Conservation (phyloP, 192 early-diverging fungal genomes). For the Coemansia furcata region DNA sequence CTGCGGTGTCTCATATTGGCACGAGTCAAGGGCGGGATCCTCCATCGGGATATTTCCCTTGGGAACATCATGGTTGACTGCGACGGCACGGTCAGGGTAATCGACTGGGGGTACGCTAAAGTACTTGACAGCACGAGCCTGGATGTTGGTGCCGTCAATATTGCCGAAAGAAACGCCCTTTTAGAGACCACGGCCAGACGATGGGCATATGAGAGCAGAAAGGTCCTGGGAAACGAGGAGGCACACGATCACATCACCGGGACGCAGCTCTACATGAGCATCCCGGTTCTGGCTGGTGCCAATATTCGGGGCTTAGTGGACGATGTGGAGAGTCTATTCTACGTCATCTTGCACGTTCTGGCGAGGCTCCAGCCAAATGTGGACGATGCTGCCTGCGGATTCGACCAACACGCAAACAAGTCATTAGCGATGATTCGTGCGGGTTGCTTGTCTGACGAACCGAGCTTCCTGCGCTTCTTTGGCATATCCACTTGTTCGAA, state of each 20-base stretch:
- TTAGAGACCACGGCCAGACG: no score
- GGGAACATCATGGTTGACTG: slow-evolving; percentile 14
- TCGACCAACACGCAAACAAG: not conserved
- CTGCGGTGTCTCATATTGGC: not conserved
- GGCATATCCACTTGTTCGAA: not conserved
- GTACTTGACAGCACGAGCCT: not conserved
- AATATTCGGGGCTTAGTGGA: not conserved
- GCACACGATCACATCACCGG: not conserved
- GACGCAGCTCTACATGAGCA: slow-evolving; percentile 4
- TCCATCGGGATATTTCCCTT: slow-evolving; percentile 27
- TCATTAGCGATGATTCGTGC: not conserved
- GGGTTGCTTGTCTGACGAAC: not conserved
- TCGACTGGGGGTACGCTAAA: slow-evolving; percentile 27
- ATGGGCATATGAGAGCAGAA: not conserved
- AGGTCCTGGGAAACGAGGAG: not conserved
- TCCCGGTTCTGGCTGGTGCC: slow-evolving; percentile 1
- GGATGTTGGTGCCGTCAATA: not conserved
- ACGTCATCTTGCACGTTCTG: slow-evolving; percentile 6
- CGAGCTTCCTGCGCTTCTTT: not conserved
- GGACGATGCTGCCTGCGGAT: not conserved
- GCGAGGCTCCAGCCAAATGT: not conserved
- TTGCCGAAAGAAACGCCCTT: no score
- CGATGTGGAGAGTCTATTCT: slow-evolving; percentile 23
- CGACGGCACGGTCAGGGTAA: not conserved
- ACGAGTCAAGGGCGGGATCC: not conserved